phyloP scores from a whole-genome alignment of 1,284 basidiomycete species.

The Schizophyllum amplum region DNA sequence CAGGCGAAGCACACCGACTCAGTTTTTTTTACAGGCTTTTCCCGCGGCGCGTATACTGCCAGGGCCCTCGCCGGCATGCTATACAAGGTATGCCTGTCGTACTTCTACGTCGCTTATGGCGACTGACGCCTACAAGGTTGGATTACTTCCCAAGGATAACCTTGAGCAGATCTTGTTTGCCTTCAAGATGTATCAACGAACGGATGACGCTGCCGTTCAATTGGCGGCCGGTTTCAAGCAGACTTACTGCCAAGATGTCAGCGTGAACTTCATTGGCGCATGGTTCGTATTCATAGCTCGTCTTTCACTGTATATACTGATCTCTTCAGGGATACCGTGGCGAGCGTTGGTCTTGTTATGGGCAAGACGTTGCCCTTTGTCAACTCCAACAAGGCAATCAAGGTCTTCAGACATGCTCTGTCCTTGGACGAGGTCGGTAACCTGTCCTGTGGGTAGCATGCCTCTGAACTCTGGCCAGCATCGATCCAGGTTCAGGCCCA shows the following conservation, averaged over 20 bases:
- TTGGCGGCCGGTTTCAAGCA: conserved; percentile 54
- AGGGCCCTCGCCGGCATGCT: conserved; percentile 62
- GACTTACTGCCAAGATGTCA: conserved; percentile 52
- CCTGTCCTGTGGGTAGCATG: neutral
- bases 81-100: conserved; percentile 26
- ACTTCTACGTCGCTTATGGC: neutral
- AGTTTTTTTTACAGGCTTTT: conserved; percentile 47
- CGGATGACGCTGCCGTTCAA: conserved; percentile 32
- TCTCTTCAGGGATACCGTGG: conserved; percentile 55
- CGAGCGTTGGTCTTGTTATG: conserved; percentile 53
- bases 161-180: conserved; percentile 56
- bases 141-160: conserved; percentile 52
- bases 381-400: conserved; percentile 51
- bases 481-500: conserved; percentile 46
- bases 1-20: no score
- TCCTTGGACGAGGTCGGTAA: conserved; percentile 51
- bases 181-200: conserved; percentile 52
- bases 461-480: conserved; percentile 25
- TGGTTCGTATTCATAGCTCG: conserved; percentile 36
- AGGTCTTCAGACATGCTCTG: conserved; percentile 53
- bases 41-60: conserved; percentile 71
- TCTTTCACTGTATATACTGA: neutral
- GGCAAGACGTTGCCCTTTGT: conserved; percentile 48
- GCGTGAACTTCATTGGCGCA: conserved; percentile 57
- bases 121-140: conserved; percentile 30